These are phyloP conservation scores for Triticum timopheevii DNA, from an alignment of 176 grass and related monocot species.

Conservation along the genomic window DNA sequence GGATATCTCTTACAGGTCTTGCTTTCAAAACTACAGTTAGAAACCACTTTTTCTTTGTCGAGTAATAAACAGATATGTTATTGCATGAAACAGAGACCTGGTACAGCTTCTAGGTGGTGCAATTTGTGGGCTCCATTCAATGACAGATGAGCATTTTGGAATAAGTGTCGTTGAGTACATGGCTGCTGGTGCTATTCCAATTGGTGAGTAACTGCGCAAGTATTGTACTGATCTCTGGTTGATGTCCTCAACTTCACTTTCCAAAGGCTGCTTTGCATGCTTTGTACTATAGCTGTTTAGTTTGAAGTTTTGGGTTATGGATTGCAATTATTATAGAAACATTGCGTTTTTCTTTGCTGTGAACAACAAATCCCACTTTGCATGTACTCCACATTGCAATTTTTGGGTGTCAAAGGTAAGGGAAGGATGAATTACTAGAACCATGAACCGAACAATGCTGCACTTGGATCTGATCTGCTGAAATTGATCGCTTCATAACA, in stretches of 20 bases:
- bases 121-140: conserved; percentile 81
- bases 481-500: no score
- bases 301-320: not conserved
- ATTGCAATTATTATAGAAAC: not conserved
- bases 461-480: not conserved
- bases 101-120: conserved; percentile 76
- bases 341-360: not conserved
- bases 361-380: not conserved
- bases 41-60: not conserved
- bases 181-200: conserved; percentile 93
- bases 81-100: conserved; percentile 57
- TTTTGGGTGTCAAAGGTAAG: not conserved
- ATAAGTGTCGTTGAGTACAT: conserved; percentile 97
- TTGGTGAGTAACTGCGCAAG: conserved; percentile 42
- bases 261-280: not conserved
- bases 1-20: conserved; percentile 72
- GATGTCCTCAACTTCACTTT: conserved; percentile 9
- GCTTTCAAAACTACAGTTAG: not conserved
- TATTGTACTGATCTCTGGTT: not conserved
- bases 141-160: conserved; percentile 97
- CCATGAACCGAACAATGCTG: not conserved
- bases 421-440: not conserved
- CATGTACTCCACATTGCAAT: not conserved
- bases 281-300: not conserved
- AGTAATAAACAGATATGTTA: conserved; percentile 7